Conservation (phyloP, 1,284 basidiomycete species). For the Jaminaea rosea region DNA sequence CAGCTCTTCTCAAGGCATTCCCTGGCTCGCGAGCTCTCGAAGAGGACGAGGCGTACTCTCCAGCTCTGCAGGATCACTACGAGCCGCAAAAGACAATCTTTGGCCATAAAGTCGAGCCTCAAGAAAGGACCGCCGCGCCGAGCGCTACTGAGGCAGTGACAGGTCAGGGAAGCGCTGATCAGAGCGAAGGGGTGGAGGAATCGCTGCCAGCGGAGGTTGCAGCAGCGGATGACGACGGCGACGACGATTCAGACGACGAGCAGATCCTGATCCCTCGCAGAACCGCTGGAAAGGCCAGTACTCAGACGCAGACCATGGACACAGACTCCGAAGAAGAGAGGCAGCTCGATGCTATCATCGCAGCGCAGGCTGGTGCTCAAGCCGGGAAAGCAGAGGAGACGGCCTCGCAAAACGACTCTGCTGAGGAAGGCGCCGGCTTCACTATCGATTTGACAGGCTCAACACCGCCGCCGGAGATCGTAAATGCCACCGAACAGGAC, state of each 20-base stretch:
- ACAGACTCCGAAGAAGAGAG: conserved; percentile 3
- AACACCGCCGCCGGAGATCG: conserved; percentile 7
- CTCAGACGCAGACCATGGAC: neutral
- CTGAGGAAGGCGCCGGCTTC: conserved; percentile 11
- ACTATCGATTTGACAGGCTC: conserved; percentile 22
- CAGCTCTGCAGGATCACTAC: too few relatives aligned
- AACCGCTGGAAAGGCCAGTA: neutral
- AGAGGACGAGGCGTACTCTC: conserved; percentile 8
- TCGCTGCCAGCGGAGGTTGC: neutral
- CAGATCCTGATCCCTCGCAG: conserved; percentile 2
- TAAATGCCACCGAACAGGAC: too few relatives aligned
- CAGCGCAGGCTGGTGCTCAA: neutral
- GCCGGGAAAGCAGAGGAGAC: neutral
- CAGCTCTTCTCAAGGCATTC: conserved; percentile 20
- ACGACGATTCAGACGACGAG: conserved; percentile 17
- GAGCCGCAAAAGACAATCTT: too few relatives aligned
- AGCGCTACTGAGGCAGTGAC: neutral
- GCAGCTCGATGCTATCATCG: conserved; percentile 5
- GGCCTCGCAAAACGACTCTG: neutral
- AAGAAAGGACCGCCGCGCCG: too few relatives aligned
- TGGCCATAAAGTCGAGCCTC: too few relatives aligned
- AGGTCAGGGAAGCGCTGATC: neutral
- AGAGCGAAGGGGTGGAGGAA: neutral
- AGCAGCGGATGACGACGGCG: neutral
- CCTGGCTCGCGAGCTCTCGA: conserved; percentile 24